Percentiles rank a stretch among this genome's conserved stretches.
Conservation (phyloP, 2,329 filamentous ascomycete genomes). For the Hypoxylon sp. region DNA sequence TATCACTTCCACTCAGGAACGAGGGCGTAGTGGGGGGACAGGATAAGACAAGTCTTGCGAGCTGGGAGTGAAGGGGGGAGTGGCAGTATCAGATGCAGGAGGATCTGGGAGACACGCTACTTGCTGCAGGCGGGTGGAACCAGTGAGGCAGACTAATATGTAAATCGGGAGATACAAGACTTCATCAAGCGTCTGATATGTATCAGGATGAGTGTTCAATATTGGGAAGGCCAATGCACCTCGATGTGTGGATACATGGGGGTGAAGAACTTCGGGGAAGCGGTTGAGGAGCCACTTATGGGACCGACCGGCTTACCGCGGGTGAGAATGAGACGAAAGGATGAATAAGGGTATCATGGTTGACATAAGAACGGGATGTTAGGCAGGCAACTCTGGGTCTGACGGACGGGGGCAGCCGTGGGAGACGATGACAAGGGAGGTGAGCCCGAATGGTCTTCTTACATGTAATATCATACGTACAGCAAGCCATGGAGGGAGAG, state of each 20-base stretch:
- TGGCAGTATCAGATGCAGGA: conserved; percentile 44
- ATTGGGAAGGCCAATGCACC: conserved; percentile 14
- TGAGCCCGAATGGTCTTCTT: conserved; percentile 18
- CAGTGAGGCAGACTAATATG: conserved; percentile 15
- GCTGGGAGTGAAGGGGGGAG: conserved; percentile 27
- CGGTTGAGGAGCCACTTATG: conserved; percentile 24
- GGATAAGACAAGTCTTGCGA: conserved; percentile 13
- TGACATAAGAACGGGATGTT: conserved; percentile 37
- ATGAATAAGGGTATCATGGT: conserved; percentile 43
- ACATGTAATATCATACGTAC: conserved; percentile 32
- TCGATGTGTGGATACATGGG: conserved; percentile 20
- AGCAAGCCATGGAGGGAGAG: conserved; percentile 25
- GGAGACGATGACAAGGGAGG: conserved; percentile 22
- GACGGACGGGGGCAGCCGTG: conserved; percentile 26
- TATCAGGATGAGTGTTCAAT: conserved; percentile 21
- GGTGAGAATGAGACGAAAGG: conserved; percentile 34
- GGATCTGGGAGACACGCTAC: conserved; percentile 40
- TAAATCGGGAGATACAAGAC: conserved; percentile 35
- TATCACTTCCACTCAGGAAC: conserved; percentile 43
- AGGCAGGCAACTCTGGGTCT: conserved; percentile 29
- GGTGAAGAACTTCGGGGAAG: conserved; percentile 33
- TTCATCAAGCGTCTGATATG: conserved; percentile 23
- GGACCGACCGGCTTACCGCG: conserved; percentile 40
- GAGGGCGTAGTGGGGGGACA: conserved; percentile 23
- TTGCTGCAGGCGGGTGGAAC: conserved; percentile 30